Percentiles rank a stretch among this genome's conserved stretches.
Conservation (phyloP, 1,284 basidiomycete genomes). For the Exobasidium cylindrosporum region DNA sequence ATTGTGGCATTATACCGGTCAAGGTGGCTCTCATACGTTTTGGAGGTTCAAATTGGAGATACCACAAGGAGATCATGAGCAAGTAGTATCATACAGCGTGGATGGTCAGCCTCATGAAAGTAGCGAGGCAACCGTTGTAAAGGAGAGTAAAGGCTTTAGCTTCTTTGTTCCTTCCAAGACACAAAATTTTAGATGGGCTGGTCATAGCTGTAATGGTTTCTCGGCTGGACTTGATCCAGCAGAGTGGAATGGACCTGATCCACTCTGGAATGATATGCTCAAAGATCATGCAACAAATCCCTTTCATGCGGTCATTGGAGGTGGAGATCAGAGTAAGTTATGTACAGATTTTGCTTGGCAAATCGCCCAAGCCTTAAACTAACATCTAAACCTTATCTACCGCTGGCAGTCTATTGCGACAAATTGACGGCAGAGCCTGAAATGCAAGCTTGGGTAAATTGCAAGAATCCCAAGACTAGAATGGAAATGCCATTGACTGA, state of each 20-base stretch:
- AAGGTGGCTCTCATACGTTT: constrained; percentile 76
- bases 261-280: constrained; percentile 88
- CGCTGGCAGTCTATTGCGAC: constrained; percentile 32
- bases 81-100: constrained; percentile 69
- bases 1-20: constrained; percentile 74
- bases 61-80: constrained; percentile 70
- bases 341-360: too few species aligned
- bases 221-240: constrained; percentile 59
- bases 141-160: constrained; percentile 62
- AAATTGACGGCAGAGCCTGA: constrained; percentile 54
- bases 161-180: constrained; percentile 79
- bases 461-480: constrained; percentile 67
- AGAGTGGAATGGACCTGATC: constrained; percentile 55
- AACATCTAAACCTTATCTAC: neutral
- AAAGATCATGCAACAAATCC: constrained; percentile 73
- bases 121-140: constrained; percentile 31
- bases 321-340: constrained; percentile 63
- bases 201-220: constrained; percentile 70
- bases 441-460: constrained; percentile 74
- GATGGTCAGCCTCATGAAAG: constrained; percentile 45
- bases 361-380: too few species aligned
- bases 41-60: constrained; percentile 90
- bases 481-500: constrained; percentile 66
- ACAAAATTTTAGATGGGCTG: constrained; percentile 87
- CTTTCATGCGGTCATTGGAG: constrained; percentile 80